These are phyloP conservation scores for Camelina neglecta DNA, from an alignment of 345 rosid species.

Conservation along the genomic window DNA sequence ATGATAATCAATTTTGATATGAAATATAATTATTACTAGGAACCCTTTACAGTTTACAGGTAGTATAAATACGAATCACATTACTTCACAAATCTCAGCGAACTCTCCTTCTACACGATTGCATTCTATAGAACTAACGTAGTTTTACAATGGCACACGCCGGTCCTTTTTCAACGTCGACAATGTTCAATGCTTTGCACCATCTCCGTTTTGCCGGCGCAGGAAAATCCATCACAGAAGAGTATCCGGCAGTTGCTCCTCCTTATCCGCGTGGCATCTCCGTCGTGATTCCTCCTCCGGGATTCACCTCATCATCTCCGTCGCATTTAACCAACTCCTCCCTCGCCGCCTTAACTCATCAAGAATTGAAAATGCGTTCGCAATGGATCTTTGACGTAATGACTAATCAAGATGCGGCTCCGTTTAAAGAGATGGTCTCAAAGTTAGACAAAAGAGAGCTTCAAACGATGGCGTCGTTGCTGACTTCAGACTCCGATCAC, in stretches of 20 bases:
- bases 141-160: not conserved
- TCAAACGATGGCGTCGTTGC: not conserved
- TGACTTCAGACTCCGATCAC: too few species aligned
- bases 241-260: not conserved
- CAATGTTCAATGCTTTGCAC: not conserved
- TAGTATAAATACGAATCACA: not conserved
- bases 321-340: not conserved
- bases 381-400: not conserved
- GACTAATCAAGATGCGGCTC: not conserved
- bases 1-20: too few species aligned
- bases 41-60: not conserved
- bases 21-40: too few species aligned
- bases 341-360: not conserved
- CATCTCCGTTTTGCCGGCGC: not conserved
- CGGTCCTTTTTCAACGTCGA: not conserved
- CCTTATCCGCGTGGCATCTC: not conserved
- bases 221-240: not conserved
- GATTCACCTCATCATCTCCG: not conserved
- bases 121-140: not conserved
- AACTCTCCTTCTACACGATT: not conserved
- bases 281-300: not conserved
- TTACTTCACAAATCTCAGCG: not conserved
- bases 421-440: not conserved
- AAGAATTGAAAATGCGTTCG: not conserved
- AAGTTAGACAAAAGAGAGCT: not conserved